Conservation (phyloP, 2,329 filamentous ascomycete species). For the Leptographium radiaticola region DNA sequence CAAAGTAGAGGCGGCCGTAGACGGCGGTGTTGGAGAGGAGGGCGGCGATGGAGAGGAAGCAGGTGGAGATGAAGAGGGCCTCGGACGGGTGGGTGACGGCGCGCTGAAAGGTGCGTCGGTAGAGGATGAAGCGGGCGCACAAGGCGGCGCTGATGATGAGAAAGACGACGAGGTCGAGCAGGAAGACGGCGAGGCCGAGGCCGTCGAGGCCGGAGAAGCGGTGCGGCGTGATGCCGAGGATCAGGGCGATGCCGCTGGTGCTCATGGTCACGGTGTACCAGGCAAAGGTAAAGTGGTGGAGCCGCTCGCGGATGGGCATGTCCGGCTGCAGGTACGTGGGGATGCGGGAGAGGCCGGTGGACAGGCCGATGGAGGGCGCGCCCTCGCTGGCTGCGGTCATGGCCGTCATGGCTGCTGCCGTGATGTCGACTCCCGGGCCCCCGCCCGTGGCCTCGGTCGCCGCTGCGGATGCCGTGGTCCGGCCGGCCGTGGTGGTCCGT, state of each 20-base stretch:
- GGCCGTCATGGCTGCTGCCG: not conserved
- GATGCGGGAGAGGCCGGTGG: constrained; percentile 9
- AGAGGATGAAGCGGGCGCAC: constrained; percentile 29
- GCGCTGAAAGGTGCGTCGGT: constrained; percentile 26
- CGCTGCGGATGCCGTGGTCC: not conserved
- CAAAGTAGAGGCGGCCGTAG: constrained; percentile 30
- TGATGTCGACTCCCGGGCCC: not conserved
- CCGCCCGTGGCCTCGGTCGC: too few relatives aligned
- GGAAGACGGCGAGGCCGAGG: constrained; percentile 36
- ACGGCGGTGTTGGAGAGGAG: constrained; percentile 39
- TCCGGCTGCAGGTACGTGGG: constrained; percentile 18
- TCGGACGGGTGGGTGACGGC: constrained; percentile 37
- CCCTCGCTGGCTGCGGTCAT: not conserved
- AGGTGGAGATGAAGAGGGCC: constrained; percentile 46
- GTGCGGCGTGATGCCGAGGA: constrained; percentile 16
- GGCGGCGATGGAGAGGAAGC: constrained; percentile 47
- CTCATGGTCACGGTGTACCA: constrained; percentile 22
- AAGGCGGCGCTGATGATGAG: constrained; percentile 19
- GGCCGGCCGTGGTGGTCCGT: not conserved
- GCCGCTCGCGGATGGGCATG: constrained; percentile 16
- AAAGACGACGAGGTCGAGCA: constrained; percentile 36
- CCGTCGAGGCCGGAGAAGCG: constrained; percentile 33
- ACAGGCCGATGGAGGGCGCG: not conserved
- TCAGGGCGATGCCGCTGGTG: constrained; percentile 17
- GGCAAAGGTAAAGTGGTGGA: constrained; percentile 21